phyloP scores from a whole-genome alignment of 2,329 filamentous ascomycete genomes.

The Trichoderma guizhouense region DNA sequence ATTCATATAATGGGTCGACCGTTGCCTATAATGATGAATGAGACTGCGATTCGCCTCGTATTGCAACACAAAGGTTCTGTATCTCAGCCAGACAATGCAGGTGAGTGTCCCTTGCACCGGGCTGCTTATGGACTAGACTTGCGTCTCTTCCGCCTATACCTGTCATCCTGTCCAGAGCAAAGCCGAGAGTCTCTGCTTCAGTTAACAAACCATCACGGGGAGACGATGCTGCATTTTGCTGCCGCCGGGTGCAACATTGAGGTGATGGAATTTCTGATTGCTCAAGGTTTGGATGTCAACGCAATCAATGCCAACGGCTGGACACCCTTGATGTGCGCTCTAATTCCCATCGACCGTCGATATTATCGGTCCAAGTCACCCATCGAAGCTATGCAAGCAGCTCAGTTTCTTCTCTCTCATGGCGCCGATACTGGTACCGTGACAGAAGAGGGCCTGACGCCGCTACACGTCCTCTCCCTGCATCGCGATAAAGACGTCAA shows the following conservation, averaged over 20 bases:
- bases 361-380: neutral
- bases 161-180: slow-evolving; percentile 9
- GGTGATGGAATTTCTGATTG: slow-evolving; percentile 23
- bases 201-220: slow-evolving; percentile 22
- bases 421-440: slow-evolving; percentile 22
- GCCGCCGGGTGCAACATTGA: slow-evolving; percentile 26
- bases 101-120: slow-evolving; percentile 25
- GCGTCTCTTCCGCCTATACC: slow-evolving; percentile 23
- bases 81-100: slow-evolving; percentile 20
- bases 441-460: slow-evolving; percentile 28
- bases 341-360: slow-evolving; percentile 15
- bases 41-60: slow-evolving; percentile 22
- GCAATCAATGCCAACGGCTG: slow-evolving; percentile 26
- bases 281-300: slow-evolving; percentile 24
- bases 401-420: slow-evolving; percentile 24
- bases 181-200: neutral
- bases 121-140: slow-evolving; percentile 21
- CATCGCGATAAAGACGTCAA: neutral
- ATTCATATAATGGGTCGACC: neutral
- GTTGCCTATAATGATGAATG: neutral
- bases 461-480: slow-evolving; percentile 25
- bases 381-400: slow-evolving; percentile 11
- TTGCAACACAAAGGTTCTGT: slow-evolving; percentile 24
- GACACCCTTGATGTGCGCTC: slow-evolving; percentile 31
- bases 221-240: slow-evolving; percentile 30